Base-by-base conservation (phyloP, 2,329 filamentous ascomycete species). In the Fusarium annulatum region DNA sequence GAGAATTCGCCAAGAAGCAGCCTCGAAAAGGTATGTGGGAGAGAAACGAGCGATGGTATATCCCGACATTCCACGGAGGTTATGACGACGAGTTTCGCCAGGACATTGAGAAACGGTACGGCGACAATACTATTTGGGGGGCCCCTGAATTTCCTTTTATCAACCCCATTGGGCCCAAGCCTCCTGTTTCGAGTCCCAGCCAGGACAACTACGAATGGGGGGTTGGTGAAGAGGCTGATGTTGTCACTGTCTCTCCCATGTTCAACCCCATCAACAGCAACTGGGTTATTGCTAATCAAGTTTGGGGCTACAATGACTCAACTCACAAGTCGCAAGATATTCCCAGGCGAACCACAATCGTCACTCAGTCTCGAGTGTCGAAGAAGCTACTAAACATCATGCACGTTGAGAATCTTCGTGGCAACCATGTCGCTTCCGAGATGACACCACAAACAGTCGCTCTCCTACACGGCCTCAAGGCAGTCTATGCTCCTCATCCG, bases 361-460 rank as follows among this genome's bases (percentile, higher is more conserved):
- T 94, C 69, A 95, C 93, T 0, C 92, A 94, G 72, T 91, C 92
- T 3, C 90, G 93, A 59, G 85, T 94, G 12, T 95, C 93, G 21
- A 92, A 91, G 79, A 88, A 88, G 34, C 85, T 96, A 5, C 85
- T 96, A 39, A 88, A 94, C 74, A 87, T 91, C 70, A 95, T 95
- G 93, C 93, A 96, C 78, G 87, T 90, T 39, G 94, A 95, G 80
- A 93, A 93, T 60, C 85, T 92, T 71, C 87, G 88, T 19, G 92
- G 92, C 71, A 92, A 93, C 77, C 92, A 94, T 78, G 90, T 95
- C 76, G 92, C 92, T 65, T 93, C 93, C 0, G 93, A 96, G 80
- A 95, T 96, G 93, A 93, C 91, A 68, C 90, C 93, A 2, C 91
- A 92, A 62, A 92, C 92, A 0, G 88, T 92, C 33, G 90, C 92